phyloP scores from a whole-genome alignment of 495 filamentous ascomycete species.

The Arthonia radiata region DNA sequence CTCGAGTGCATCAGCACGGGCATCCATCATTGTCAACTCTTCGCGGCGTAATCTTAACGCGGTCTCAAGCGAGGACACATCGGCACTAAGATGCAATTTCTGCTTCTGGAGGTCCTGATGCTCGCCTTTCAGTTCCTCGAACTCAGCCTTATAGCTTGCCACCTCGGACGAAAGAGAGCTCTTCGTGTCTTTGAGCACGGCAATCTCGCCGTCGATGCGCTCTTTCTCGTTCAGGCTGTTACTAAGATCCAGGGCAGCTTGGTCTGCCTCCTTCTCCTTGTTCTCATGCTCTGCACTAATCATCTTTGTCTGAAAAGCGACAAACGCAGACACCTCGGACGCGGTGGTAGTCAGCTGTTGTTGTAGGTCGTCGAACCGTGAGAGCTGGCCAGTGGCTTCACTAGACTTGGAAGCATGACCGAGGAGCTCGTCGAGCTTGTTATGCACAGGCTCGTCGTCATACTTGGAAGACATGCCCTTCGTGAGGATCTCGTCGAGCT shows the following conservation, averaged over 20 bases:
- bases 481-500: no score
- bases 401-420: conserved; percentile 26
- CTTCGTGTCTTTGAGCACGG: conserved; percentile 37
- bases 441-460: conserved; percentile 46
- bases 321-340: conserved; percentile 62
- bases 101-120: conserved; percentile 37
- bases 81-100: conserved; percentile 52
- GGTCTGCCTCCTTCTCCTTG: conserved; percentile 57
- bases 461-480: conserved; percentile 32
- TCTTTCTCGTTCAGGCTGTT: conserved; percentile 53
- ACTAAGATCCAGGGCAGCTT: conserved; percentile 59
- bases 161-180: conserved; percentile 33
- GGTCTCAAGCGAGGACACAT: conserved; percentile 70
- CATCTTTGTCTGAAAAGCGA: conserved; percentile 51
- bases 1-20: conserved; percentile 64
- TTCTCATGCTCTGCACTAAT: conserved; percentile 58
- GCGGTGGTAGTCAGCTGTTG: conserved; percentile 71
- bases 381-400: conserved; percentile 33
- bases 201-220: conserved; percentile 46
- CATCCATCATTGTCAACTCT: conserved; percentile 73
- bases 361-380: conserved; percentile 72
- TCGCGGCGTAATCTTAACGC: conserved; percentile 70
- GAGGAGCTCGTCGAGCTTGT: conserved; percentile 69
- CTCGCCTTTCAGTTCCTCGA: conserved; percentile 16
- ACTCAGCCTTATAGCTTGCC: conserved; percentile 21